Evolutionary conservation across 805 yeast genomes (phyloP), one percentile per base, ranked within the genome.

Genomic region (Yarrowia yakushimensis): DNA sequence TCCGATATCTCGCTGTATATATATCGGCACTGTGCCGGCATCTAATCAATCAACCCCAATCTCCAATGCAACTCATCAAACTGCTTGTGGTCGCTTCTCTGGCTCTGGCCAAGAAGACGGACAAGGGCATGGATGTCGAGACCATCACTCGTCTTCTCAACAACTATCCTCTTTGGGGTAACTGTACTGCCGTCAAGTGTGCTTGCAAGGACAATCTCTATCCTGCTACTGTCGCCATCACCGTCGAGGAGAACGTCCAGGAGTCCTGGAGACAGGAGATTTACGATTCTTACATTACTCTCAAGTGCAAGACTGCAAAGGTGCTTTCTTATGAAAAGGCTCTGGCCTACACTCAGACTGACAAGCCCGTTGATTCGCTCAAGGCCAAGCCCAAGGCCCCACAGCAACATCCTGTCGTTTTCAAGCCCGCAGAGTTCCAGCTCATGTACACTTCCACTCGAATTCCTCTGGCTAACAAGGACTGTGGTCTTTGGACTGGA

Each of bases 401-500:
- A 10, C 60, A 61, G 23, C 59, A 37, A 11, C 64, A 55, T 3
- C 67, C 72, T 1, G 68, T 66, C 31, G 30, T 50, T 4, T 71
- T 66, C n/a, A 65, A 63, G 64, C 41, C 62, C 31, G 63, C 66
- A 37, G 66, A 63, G 27, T 63, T 64, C 43, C 37, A 52, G 48
- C 68, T 39, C 48, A 55, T 55, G 61, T 20, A 39, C 15, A 9
- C 28, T 2, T 39, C 48, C 11, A 22, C 31, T 37, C 18, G 13
- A 22, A 39, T 55, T 28, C n/a, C 27, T 3, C n/a, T 28, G 18
- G 30, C 17, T 25, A 59, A 73, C 57, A 74, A 72, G 57, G 72
- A 68, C 30, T 55, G 65, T 10, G 64, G 73, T 17, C 67, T 68
- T 0, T 69, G 73, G 71, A 70, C 69, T 20, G 77, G 77, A 0